A percentile compares a stretch with the other conserved stretches of the same genome.
These are phyloP conservation scores for Globisporangium ultimum DNA, from an alignment of 352 stramenopile genomes.

Conservation along the genomic window DNA sequence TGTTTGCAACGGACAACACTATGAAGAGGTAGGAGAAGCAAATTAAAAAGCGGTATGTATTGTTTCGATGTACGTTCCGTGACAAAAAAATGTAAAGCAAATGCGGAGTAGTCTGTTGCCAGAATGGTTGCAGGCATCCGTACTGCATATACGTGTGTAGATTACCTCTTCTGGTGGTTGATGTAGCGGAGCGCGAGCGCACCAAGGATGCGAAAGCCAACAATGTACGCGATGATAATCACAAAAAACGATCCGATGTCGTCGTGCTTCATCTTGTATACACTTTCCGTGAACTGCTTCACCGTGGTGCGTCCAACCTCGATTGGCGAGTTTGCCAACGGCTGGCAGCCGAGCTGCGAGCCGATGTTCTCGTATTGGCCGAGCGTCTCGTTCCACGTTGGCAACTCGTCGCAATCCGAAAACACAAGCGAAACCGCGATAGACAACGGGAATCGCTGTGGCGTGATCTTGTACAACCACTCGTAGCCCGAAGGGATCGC, in stretches of 20 bases:
- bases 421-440: slow-evolving; percentile 14
- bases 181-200: slow-evolving; percentile 18
- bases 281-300: no score
- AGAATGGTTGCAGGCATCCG: no score
- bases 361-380: slow-evolving; percentile 6
- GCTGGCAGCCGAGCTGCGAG: slow-evolving; percentile 18
- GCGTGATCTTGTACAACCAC: slow-evolving; percentile 16
- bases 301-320: slow-evolving; percentile 9
- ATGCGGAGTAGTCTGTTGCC: no score
- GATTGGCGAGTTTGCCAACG: slow-evolving; percentile 11
- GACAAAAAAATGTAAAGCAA: no score
- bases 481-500: slow-evolving; percentile 17
- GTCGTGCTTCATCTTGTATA: slow-evolving; percentile 18
- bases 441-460: slow-evolving; percentile 14
- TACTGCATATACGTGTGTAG: no score
- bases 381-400: slow-evolving; percentile 5
- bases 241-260: slow-evolving; percentile 13
- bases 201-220: slow-evolving; percentile 16
- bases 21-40: no score
- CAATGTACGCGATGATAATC: slow-evolving; percentile 17
- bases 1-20: no score
- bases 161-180: slow-evolving; percentile 24
- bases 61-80: no score
- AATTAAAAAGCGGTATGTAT: no score
- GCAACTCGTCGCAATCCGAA: slow-evolving; percentile 6